Percentiles rank a stretch among this genome's conserved stretches.
Conservation (phyloP, 2,329 filamentous ascomycete species). For the Talaromyces sp. region DNA sequence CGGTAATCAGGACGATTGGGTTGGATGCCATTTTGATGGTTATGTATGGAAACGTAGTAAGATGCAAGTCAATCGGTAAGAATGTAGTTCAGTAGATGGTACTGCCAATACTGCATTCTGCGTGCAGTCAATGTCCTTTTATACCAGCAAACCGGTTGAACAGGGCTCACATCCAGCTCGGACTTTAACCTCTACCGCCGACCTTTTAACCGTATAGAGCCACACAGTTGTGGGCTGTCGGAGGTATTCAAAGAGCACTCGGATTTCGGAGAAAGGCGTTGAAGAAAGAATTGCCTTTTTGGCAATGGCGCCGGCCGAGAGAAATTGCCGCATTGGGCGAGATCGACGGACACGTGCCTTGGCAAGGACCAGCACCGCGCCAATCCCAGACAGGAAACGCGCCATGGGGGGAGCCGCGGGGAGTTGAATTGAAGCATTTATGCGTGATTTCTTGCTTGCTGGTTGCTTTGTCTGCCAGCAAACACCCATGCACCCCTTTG, state of each 20-base stretch:
- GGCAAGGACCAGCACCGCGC: neutral
- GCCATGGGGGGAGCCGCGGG: neutral
- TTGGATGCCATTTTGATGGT: neutral
- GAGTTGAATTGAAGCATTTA: too few relatives aligned
- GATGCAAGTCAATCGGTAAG: neutral
- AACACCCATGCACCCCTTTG: neutral
- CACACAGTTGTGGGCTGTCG: neutral
- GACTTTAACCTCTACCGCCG: neutral
- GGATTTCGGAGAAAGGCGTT: neutral
- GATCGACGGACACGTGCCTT: neutral
- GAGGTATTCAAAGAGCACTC: neutral
- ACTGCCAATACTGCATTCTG: neutral
- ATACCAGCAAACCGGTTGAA: neutral
- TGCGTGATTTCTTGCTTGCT: neutral
- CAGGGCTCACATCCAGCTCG: neutral
- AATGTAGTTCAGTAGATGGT: neutral
- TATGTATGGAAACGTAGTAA: neutral
- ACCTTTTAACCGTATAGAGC: neutral
- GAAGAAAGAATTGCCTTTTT: neutral
- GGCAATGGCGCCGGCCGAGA: neutral
- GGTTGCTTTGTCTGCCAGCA: neutral
- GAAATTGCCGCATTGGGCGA: neutral
- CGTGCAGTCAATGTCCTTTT: neutral
- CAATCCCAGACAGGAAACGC: neutral
- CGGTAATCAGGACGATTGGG: conserved; percentile 51